Conservation (phyloP, 331 rosid genomes). For the Dryas integrifolia region DNA sequence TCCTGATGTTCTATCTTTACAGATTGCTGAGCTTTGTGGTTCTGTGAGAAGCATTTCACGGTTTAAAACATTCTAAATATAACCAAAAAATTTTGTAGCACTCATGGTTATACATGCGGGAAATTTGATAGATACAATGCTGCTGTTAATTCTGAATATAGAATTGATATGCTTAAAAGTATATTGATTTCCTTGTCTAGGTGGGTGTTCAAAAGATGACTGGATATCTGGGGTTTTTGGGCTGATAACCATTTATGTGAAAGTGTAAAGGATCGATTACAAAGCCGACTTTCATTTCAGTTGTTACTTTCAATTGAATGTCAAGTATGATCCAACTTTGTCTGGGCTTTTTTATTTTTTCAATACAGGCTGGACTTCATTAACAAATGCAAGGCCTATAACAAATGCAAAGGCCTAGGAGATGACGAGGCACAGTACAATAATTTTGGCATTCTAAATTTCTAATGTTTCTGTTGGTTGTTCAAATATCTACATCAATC, state of each 20-base stretch:
- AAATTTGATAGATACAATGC: neutral
- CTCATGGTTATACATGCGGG: slow-evolving; percentile 4
- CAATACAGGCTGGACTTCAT: neutral
- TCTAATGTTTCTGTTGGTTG: neutral
- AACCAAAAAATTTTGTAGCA: neutral
- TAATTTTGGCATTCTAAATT: neutral
- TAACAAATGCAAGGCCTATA: neutral
- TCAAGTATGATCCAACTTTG: neutral
- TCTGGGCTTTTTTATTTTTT: neutral
- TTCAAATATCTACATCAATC: neutral
- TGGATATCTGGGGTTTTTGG: neutral
- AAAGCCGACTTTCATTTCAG: slow-evolving; percentile 21
- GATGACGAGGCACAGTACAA: neutral
- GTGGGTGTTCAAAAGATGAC: neutral
- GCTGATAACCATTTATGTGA: neutral
- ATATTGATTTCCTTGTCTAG: slow-evolving; percentile 1
- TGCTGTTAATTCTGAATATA: slow-evolving; percentile 1
- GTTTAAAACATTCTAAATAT: slow-evolving; percentile 6
- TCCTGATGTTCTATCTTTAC: neutral
- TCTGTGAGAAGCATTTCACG: slow-evolving; percentile 7
- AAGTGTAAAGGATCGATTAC: neutral
- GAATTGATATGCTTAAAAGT: neutral
- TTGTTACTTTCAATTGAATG: slow-evolving; percentile 5
- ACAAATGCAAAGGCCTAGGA: neutral
- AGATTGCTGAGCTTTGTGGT: slow-evolving; percentile 22